Conservation (phyloP, 495 filamentous ascomycete genomes). For the Penicillium dipodomyicola region DNA sequence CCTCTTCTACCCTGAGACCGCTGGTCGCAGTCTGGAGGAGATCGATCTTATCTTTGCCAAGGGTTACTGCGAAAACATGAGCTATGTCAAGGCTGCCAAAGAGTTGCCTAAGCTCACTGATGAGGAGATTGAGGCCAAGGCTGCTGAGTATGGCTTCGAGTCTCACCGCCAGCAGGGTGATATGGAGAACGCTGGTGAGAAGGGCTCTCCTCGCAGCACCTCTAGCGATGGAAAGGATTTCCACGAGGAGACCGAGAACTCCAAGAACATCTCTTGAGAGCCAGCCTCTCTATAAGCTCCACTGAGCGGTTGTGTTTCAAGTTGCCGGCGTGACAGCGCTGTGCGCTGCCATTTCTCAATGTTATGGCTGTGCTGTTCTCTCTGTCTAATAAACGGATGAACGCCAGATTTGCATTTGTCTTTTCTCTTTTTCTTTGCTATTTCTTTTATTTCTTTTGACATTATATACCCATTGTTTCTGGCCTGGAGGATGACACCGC, state of each 20-base stretch:
- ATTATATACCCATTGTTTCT: conserved; percentile 23
- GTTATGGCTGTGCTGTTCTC: conserved; percentile 10
- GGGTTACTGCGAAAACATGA: conserved; percentile 70
- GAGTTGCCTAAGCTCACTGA: conserved; percentile 66
- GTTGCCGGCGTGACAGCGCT: conserved; percentile 16
- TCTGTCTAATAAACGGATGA: conserved; percentile 6
- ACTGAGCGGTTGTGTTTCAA: not conserved
- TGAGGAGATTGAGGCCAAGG: conserved; percentile 62
- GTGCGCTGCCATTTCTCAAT: conserved; percentile 17
- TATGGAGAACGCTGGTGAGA: conserved; percentile 36
- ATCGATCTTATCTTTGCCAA: conserved; percentile 82
- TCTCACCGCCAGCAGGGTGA: conserved; percentile 19
- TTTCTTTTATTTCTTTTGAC: conserved; percentile 11
- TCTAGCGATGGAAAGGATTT: conserved; percentile 12
- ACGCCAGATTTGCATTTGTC: conserved; percentile 8
- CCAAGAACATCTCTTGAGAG: not conserved
- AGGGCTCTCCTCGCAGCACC: conserved; percentile 17
- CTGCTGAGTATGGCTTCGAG: conserved; percentile 59
- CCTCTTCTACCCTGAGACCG: conserved; percentile 76
- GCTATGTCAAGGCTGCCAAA: conserved; percentile 66
- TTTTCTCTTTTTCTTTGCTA: conserved; percentile 6
- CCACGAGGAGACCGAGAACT: conserved; percentile 5
- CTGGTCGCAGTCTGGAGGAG: conserved; percentile 68
- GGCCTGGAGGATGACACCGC: not conserved
- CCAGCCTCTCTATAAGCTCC: not conserved